Evolutionary conservation across 2,329 filamentous ascomycete genomes (phyloP).

Genomic region (Pseudomassariella vexata): DNA sequence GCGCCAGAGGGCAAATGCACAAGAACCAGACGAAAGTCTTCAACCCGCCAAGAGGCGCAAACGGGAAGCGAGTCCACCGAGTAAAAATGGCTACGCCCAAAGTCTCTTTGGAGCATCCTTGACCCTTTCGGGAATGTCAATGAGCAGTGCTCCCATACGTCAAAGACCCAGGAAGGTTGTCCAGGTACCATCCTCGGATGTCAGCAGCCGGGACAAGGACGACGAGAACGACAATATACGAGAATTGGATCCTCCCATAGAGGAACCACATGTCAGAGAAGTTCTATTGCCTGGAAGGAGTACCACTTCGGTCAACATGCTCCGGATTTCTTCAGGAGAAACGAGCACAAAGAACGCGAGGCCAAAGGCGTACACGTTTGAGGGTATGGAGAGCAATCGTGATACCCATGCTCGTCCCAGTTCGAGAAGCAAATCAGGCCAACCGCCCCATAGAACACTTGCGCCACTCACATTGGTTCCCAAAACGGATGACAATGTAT

Average conservation of each 20-base stretch:
- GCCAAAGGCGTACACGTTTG: too few relatives aligned
- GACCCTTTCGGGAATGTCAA: constrained; percentile 32
- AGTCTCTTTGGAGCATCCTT: constrained; percentile 44
- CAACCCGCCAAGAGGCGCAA: constrained; percentile 35
- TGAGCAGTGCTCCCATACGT: constrained; percentile 24
- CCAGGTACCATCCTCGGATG: constrained; percentile 8
- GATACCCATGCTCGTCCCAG: too few relatives aligned
- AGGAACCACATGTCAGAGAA: not conserved
- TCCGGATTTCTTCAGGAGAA: not conserved
- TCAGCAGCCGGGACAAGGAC: constrained; percentile 8
- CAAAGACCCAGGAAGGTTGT: constrained; percentile 11
- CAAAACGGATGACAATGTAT: too few relatives aligned
- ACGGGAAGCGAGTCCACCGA: constrained; percentile 29
- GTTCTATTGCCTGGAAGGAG: constrained; percentile 1
- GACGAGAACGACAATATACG: constrained; percentile 7
- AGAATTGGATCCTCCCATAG: not conserved
- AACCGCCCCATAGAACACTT: too few relatives aligned
- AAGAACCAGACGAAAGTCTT: constrained; percentile 14
- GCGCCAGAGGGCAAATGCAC: constrained; percentile 30
- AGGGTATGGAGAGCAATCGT: constrained; percentile 2
- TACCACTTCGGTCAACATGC: not conserved
- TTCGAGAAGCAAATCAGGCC: too few relatives aligned
- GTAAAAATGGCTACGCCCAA: constrained; percentile 43
- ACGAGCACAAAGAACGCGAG: not conserved
- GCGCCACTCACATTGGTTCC: too few relatives aligned